These are phyloP conservation scores for Thelephora aurantiotincta DNA, from an alignment of 768 basidiomycete species.

Conservation along the genomic window DNA sequence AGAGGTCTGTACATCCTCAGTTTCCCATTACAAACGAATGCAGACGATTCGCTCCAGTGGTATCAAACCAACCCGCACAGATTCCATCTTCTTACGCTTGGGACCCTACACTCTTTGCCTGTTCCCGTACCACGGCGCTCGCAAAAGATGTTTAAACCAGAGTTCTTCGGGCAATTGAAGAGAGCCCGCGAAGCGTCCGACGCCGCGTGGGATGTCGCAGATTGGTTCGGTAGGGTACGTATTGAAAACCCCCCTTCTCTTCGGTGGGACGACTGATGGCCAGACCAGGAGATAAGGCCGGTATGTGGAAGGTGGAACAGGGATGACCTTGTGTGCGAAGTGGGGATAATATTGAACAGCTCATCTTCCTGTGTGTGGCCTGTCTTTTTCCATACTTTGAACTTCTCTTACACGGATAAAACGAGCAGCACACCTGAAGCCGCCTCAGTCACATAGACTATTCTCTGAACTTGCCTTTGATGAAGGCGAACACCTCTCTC, in stretches of 20 bases:
- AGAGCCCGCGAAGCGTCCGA: slow-evolving; percentile 47
- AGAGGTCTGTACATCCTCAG: slow-evolving; percentile 26
- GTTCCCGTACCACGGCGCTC: slow-evolving; percentile 65
- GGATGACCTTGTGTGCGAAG: slow-evolving; percentile 35
- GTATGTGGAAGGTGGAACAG: slow-evolving; percentile 34
- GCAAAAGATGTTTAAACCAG: slow-evolving; percentile 81
- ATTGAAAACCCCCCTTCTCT: not conserved
- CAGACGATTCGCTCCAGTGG: slow-evolving; percentile 27
- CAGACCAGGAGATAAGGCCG: slow-evolving; percentile 2
- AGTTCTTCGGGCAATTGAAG: slow-evolving; percentile 57
- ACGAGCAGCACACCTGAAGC: not conserved
- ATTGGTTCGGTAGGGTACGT: slow-evolving; percentile 36
- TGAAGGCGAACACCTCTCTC: slow-evolving; percentile 2
- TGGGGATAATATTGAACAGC: slow-evolving; percentile 40
- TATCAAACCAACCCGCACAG: slow-evolving; percentile 64
- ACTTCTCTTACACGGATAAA: not conserved
- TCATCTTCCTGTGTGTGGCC: slow-evolving; percentile 10
- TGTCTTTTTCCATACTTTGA: not conserved
- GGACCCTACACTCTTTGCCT: slow-evolving; percentile 77
- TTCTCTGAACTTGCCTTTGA: slow-evolving; percentile 43
- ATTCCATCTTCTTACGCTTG: slow-evolving; percentile 76
- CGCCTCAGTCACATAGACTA: slow-evolving; percentile 23
- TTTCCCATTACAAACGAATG: not conserved
- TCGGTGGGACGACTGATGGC: not conserved
- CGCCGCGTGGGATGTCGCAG: slow-evolving; percentile 37